Conservation (phyloP, 2,329 filamentous ascomycete species). For the Fusarium sp. region DNA sequence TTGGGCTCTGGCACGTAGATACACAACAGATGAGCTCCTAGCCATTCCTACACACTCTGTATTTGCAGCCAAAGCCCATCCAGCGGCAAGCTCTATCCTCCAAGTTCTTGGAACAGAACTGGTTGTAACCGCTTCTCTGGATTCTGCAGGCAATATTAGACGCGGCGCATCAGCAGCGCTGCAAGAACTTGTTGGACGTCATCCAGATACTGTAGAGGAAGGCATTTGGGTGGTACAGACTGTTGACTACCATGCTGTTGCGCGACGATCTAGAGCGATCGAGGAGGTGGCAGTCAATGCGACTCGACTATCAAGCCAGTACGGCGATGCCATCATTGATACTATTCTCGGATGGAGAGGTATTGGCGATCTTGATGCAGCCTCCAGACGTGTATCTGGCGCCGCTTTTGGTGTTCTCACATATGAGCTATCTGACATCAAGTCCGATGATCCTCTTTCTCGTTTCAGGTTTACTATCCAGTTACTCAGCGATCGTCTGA, state of each 20-base stretch:
- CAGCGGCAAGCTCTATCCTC: conserved; percentile 65
- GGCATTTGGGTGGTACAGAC: conserved; percentile 89
- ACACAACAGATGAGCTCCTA: conserved; percentile 82
- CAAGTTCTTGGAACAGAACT: conserved; percentile 86
- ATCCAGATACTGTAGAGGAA: conserved; percentile 84
- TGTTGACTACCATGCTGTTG: conserved; percentile 94
- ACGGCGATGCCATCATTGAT: conserved; percentile 77
- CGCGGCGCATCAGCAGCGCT: conserved; percentile 92
- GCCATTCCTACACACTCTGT: conserved; percentile 67
- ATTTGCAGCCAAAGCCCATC: conserved; percentile 56
- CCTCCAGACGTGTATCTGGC: conserved; percentile 79
- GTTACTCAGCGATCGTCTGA: conserved; percentile 60
- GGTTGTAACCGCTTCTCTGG: conserved; percentile 83
- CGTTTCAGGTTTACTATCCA: conserved; percentile 55
- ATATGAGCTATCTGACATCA: conserved; percentile 54
- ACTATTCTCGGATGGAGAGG: conserved; percentile 88
- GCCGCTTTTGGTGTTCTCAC: conserved; percentile 74
- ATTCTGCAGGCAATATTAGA: conserved; percentile 92
- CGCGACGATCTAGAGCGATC: conserved; percentile 85
- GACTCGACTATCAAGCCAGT: conserved; percentile 75
- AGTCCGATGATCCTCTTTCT: conserved; percentile 35
- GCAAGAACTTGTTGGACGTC: conserved; percentile 92
- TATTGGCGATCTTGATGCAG: conserved; percentile 81
- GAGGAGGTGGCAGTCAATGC: conserved; percentile 79
- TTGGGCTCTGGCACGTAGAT: conserved; percentile 91